phyloP scores from a whole-genome alignment of 2,329 filamentous ascomycete genomes.

The Aspergillus sclerotialis region DNA sequence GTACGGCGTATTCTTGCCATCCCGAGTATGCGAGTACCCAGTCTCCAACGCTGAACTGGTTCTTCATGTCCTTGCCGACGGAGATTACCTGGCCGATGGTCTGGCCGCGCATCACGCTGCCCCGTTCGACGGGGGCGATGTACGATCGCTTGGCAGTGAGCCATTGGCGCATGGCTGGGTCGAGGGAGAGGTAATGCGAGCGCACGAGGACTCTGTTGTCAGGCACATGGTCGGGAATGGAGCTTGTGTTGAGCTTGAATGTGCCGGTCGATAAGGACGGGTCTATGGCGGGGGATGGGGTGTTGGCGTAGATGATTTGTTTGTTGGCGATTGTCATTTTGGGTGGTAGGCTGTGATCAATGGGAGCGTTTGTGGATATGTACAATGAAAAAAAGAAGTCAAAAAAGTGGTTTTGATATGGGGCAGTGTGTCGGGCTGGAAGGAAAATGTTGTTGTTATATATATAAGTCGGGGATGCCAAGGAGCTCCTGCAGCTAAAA shows the following conservation, averaged over 20 bases:
- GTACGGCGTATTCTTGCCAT: slow-evolving; percentile 61
- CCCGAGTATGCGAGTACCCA: slow-evolving; percentile 51
- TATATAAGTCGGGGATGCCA: too few species aligned
- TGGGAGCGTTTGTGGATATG: too few species aligned
- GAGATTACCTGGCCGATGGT: slow-evolving; percentile 54
- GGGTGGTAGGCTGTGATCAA: too few species aligned
- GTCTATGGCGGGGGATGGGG: slow-evolving; percentile 27
- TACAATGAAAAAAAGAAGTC: too few species aligned
- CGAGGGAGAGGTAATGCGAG: slow-evolving; percentile 59
- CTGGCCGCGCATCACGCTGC: slow-evolving; percentile 60
- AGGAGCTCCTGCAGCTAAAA: too few species aligned
- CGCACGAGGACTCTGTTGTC: slow-evolving; percentile 55
- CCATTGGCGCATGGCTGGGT: slow-evolving; percentile 72
- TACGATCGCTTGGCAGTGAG: slow-evolving; percentile 56
- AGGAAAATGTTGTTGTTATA: too few species aligned
- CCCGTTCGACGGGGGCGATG: slow-evolving; percentile 60
- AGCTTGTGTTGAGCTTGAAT: slow-evolving; percentile 24
- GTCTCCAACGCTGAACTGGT: slow-evolving; percentile 24
- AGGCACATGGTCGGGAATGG: slow-evolving; percentile 19
- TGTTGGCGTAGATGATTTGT: slow-evolving; percentile 29
- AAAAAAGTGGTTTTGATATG: too few species aligned
- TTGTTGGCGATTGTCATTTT: too few species aligned
- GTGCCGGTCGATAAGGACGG: slow-evolving; percentile 29
- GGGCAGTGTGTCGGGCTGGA: too few species aligned
- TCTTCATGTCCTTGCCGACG: slow-evolving; percentile 41